Percentiles rank a stretch among this genome's conserved stretches.
Conservation (phyloP, 129 eudicot species). For the Helianthus annuus region DNA sequence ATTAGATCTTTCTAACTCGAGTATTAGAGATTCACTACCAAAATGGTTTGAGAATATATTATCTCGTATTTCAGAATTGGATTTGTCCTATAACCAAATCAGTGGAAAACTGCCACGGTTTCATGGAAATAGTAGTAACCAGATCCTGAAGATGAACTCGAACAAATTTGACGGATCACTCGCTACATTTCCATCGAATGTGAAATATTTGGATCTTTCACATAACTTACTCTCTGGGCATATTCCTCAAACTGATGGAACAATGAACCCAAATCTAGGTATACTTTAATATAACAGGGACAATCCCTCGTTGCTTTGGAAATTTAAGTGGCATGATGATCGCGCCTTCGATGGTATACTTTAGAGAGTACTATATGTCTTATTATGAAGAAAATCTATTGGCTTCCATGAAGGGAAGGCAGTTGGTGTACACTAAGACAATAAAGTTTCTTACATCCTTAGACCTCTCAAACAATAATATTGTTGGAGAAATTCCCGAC, state of each 20-base stretch:
- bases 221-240: neutral
- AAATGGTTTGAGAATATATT: conserved; percentile 4
- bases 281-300: conserved; percentile 15
- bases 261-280: neutral
- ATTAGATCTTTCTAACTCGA: conserved; percentile 8
- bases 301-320: conserved; percentile 6
- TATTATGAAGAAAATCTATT: neutral
- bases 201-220: conserved; percentile 10
- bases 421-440: neutral
- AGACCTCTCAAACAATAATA: neutral
- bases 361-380: neutral
- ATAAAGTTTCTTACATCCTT: neutral
- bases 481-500: neutral
- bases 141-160: neutral
- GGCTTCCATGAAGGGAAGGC: neutral
- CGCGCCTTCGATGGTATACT: neutral
- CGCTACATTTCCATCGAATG: neutral
- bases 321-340: conserved; percentile 6
- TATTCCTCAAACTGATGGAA: conserved; percentile 7
- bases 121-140: neutral
- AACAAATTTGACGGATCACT: conserved; percentile 1
- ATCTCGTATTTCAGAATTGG: neutral
- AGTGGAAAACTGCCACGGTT: conserved; percentile 3
- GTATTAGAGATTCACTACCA: conserved; percentile 11
- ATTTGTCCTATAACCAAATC: conserved; percentile 5